Percentiles rank a stretch among this genome's conserved stretches.
These are phyloP conservation scores for Ensete glaucum DNA, from an alignment of 176 grass and related monocot species.

Conservation along the genomic window DNA sequence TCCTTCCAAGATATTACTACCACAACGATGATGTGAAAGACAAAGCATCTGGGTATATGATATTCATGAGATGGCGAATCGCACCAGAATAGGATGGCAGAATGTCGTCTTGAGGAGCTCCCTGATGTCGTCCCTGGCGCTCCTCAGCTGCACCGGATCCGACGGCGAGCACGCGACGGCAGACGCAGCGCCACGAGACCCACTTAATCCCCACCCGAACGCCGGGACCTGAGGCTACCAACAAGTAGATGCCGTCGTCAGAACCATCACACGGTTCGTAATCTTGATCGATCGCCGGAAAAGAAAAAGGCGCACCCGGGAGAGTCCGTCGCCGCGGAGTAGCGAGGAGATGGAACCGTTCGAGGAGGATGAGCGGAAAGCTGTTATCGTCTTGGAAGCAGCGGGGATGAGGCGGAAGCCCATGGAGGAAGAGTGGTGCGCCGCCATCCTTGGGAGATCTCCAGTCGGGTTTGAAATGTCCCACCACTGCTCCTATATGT, in stretches of 20 bases:
- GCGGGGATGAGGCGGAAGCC: background rate
- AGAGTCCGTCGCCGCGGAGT: background rate
- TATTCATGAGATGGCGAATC: background rate
- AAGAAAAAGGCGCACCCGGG: background rate
- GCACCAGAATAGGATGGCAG: conserved; percentile 82
- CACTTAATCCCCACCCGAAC: background rate
- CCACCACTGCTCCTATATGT: no score
- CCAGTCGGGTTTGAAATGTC: background rate
- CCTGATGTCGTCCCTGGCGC: conserved; percentile 59
- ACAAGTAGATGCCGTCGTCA: background rate
- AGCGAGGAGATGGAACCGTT: background rate
- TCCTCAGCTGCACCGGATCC: conserved; percentile 32
- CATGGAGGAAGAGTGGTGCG: background rate
- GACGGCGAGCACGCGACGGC: conserved; percentile 17
- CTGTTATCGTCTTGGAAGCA: background rate
- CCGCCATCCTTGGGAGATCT: background rate
- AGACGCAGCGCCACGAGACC: background rate
- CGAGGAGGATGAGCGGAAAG: background rate
- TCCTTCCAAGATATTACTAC: no score
- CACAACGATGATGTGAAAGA: no score
- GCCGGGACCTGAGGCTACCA: background rate
- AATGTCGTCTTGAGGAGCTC: conserved; percentile 50
- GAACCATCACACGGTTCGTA: no score
- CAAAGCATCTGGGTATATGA: no score
- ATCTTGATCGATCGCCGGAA: background rate